A percentile compares a stretch with the other conserved stretches of the same genome.
Evolutionary conservation across 75 land plant genomes (phyloP).

Genomic region (Sequoiadendron giganteum): DNA sequence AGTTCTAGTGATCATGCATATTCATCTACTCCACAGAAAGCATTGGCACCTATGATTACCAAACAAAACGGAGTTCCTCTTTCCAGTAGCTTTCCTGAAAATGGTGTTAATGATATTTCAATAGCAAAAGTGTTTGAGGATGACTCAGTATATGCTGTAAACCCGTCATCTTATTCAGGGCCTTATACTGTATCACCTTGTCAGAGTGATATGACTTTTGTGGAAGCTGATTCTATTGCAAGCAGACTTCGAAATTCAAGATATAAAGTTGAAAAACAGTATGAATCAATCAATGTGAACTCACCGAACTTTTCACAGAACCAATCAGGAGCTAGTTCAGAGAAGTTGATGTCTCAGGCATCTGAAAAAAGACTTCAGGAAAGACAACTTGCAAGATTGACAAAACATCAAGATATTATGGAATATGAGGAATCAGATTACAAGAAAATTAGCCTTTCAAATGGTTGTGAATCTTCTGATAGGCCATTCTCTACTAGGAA

Average conservation of each 20-base stretch:
- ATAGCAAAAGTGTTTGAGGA: background rate
- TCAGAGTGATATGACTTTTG: background rate
- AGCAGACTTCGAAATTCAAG: background rate
- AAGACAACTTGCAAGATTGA: background rate
- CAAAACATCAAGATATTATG: background rate
- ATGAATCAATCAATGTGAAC: background rate
- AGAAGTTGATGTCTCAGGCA: background rate
- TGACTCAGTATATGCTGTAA: background rate
- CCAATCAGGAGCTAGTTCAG: background rate
- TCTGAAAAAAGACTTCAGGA: background rate
- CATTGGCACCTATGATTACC: background rate
- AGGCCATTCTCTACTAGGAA: background rate
- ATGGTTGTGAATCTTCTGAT: background rate
- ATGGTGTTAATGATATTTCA: background rate
- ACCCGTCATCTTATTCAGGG: background rate
- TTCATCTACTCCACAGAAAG: background rate
- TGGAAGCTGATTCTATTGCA: conserved; percentile 3
- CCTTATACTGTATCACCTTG: background rate
- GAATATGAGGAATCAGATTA: conserved; percentile 3
- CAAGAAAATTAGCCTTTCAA: background rate
- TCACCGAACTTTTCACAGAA: background rate
- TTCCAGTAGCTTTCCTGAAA: background rate
- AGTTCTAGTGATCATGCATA: background rate
- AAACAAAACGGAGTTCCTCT: background rate
- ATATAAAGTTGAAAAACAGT: background rate